phyloP scores from a whole-genome alignment of 2,329 filamentous ascomycete species.

The Pyrenophora graminea region DNA sequence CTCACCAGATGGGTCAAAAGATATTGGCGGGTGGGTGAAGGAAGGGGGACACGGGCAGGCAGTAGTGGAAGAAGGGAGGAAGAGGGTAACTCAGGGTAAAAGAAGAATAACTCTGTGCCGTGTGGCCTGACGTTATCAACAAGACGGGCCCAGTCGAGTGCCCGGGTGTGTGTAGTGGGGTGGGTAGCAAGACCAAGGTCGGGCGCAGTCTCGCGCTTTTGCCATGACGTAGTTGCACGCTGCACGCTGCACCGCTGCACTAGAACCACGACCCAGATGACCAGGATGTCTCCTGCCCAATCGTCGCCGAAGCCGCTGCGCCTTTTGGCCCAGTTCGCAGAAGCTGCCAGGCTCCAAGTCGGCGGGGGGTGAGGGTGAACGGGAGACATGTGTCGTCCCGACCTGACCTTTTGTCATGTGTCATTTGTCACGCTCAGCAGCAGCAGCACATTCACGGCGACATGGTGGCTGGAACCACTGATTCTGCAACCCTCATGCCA shows the following conservation, averaged over 20 bases:
- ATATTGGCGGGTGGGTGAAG: conserved; percentile 6
- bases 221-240: conserved; percentile 19
- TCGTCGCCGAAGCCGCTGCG: conserved; percentile 13
- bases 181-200: conserved; percentile 22
- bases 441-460: not conserved
- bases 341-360: conserved; percentile 1
- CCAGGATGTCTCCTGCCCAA: conserved; percentile 17
- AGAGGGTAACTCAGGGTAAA: conserved; percentile 8
- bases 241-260: conserved; percentile 6
- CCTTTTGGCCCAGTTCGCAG: conserved; percentile 15
- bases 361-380: not conserved
- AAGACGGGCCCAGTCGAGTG: conserved; percentile 25
- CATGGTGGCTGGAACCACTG: too few species aligned
- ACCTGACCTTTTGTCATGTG: conserved; percentile 9
- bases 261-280: conserved; percentile 16
- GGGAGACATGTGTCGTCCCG: not conserved
- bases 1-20: not conserved
- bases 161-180: conserved; percentile 23
- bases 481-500: not conserved
- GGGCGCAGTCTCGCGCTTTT: conserved; percentile 14
- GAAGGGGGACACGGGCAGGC: too few species aligned
- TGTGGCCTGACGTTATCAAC: conserved; percentile 34
- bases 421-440: conserved; percentile 11
- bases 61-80: conserved; percentile 3
- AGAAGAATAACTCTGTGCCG: conserved; percentile 11